A percentile compares a stretch with the other conserved stretches of the same genome.
These are phyloP conservation scores for Biancaea sappan DNA, from an alignment of 306 rosid species.

Conservation along the genomic window DNA sequence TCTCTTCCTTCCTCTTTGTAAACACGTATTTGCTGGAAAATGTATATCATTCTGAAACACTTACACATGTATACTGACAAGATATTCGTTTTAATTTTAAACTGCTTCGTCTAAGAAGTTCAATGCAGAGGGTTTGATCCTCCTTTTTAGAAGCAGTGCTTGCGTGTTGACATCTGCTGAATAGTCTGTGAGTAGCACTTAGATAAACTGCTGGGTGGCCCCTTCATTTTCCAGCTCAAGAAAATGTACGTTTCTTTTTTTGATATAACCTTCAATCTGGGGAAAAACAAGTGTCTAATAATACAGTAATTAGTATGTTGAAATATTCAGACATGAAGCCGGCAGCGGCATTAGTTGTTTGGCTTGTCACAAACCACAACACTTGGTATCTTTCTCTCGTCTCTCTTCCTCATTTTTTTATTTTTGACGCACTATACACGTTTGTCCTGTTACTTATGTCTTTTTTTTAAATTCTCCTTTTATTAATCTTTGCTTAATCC, in stretches of 20 bases:
- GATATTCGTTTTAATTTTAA: too few relatives aligned
- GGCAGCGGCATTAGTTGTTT: conserved; percentile 24
- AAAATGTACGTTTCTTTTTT: background rate
- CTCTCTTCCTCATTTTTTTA: background rate
- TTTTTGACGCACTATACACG: background rate
- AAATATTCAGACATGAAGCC: conserved; percentile 26
- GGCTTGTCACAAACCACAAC: background rate
- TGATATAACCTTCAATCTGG: background rate
- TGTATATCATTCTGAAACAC: too few relatives aligned
- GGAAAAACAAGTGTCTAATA: background rate
- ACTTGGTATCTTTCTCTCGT: conserved; percentile 4
- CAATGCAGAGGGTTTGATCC: too few relatives aligned
- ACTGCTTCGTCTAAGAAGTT: too few relatives aligned
- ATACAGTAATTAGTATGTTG: background rate
- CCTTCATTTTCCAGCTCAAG: too few relatives aligned
- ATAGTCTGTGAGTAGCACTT: background rate
- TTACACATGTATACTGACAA: too few relatives aligned
- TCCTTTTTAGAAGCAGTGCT: too few relatives aligned
- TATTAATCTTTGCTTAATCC: background rate
- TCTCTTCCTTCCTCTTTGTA: too few relatives aligned
- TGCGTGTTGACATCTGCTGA: background rate
- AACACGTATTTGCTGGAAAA: too few relatives aligned
- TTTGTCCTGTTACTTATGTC: conserved; percentile 27
- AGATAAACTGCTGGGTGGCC: too few relatives aligned
- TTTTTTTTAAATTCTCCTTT: too few relatives aligned